phyloP scores from a whole-genome alignment of 139 green algal genomes.

The Auxenochlorella pyrenoidosa region DNA sequence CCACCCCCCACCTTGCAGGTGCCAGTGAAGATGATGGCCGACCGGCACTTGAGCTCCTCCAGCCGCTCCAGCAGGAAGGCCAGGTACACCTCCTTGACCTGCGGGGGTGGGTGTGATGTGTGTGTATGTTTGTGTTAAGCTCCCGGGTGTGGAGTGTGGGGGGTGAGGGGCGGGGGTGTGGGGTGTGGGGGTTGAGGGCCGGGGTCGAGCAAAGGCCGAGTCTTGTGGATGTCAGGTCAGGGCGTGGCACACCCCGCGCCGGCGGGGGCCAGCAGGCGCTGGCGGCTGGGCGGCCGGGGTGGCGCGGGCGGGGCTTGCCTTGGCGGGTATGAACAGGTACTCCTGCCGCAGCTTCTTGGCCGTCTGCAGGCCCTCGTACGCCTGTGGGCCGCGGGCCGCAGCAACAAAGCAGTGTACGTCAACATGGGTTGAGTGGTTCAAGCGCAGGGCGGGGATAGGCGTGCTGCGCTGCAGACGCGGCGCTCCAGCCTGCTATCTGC shows the following conservation, averaged over 20 bases:
- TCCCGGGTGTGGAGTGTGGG: background rate
- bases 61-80: slow-evolving; percentile 83
- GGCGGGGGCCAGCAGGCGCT: no score
- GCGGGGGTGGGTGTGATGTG: background rate
- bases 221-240: no score
- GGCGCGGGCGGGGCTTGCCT: slow-evolving; percentile 42
- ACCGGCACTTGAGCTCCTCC: slow-evolving; percentile 69
- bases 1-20: slow-evolving; percentile 73
- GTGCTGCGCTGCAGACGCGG: no score
- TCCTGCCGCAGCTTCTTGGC: slow-evolving; percentile 82
- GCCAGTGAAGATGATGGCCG: slow-evolving; percentile 90
- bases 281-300: no score
- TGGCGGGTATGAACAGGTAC: slow-evolving; percentile 95
- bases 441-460: no score
- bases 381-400: slow-evolving; percentile 28
- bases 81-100: slow-evolving; percentile 98
- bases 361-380: slow-evolving; percentile 91
- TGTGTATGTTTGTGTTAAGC: no score
- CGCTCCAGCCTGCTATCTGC: no score
- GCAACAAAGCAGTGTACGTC: background rate
- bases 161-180: background rate
- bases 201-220: no score
- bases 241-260: no score
- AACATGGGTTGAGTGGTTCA: no score
- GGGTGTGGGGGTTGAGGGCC: background rate